phyloP scores from a whole-genome alignment of 371 early-diverging fungal genomes.

The Mucor circinelloides region DNA sequence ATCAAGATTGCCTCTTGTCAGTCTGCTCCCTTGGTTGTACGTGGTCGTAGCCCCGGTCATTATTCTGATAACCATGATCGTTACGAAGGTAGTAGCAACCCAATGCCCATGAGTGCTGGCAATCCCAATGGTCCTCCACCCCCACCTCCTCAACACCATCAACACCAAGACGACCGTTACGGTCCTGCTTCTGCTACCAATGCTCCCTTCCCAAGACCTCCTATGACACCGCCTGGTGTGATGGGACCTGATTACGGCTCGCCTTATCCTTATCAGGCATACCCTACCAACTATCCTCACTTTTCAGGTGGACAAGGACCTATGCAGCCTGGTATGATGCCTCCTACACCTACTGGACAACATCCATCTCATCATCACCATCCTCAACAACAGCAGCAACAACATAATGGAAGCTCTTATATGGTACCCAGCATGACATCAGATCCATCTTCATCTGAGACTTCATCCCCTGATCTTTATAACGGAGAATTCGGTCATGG shows the following conservation, averaged over 20 bases:
- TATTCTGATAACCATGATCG: conserved; percentile 68
- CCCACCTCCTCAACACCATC: conserved; percentile 12
- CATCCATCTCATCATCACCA: conserved; percentile 15
- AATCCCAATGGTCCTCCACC: conserved; percentile 5
- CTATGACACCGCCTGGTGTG: conserved; percentile 34
- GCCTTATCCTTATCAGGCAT: conserved; percentile 31
- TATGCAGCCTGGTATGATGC: conserved; percentile 25
- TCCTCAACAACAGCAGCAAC: conserved; percentile 7
- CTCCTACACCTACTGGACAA: conserved; percentile 26
- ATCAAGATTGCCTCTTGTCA: conserved; percentile 69
- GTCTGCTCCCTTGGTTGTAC: conserved; percentile 87
- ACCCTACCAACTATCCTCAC: conserved; percentile 23
- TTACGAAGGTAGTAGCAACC: conserved; percentile 6
- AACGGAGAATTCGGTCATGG: conserved; percentile 22
- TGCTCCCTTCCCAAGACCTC: conserved; percentile 33
- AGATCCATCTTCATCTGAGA: conserved; percentile 42
- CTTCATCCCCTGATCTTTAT: conserved; percentile 44
- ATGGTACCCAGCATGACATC: conserved; percentile 37
- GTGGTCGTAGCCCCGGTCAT: conserved; percentile 95
- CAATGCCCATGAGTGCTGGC: conserved; percentile 6
- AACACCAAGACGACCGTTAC: conserved; percentile 24
- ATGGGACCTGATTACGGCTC: conserved; percentile 32
- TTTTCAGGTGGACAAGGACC: conserved; percentile 14
- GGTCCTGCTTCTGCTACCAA: neutral
- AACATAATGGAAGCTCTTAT: conserved; percentile 14